These are phyloP conservation scores for Hamamelis virginiana DNA, from an alignment of 164 flowering plant species.

Conservation along the genomic window DNA sequence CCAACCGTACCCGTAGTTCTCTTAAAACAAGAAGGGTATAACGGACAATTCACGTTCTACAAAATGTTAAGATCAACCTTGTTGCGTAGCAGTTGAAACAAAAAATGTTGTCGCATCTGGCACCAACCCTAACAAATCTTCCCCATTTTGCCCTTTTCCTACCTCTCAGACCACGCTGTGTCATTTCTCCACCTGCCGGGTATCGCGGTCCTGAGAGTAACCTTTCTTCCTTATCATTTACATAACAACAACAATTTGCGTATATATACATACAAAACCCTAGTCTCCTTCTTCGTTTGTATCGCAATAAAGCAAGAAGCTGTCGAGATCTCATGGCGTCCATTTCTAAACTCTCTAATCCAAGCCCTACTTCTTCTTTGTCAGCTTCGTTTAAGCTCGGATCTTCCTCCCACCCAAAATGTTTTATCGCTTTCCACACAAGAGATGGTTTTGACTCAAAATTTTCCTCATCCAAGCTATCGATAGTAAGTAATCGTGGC, in stretches of 20 bases:
- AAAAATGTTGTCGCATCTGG: too few species aligned
- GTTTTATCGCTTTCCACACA: conserved; percentile 15
- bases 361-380: conserved; percentile 17
- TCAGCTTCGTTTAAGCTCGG: conserved; percentile 19
- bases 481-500: conserved; percentile 21
- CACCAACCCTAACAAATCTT: conserved; percentile 7
- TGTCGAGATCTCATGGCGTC: conserved; percentile 42
- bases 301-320: conserved; percentile 1
- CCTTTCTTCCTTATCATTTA: too few species aligned
- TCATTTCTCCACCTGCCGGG: not conserved
- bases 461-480: conserved; percentile 32
- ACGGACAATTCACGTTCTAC: too few species aligned
- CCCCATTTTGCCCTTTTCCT: conserved; percentile 7
- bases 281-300: too few species aligned
- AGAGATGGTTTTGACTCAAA: conserved; percentile 8
- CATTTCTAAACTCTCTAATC: conserved; percentile 43
- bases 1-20: too few species aligned
- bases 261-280: too few species aligned
- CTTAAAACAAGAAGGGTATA: too few species aligned
- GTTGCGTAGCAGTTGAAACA: too few species aligned
- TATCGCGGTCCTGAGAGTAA: too few species aligned
- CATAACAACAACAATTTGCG: too few species aligned
- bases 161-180: too few species aligned
- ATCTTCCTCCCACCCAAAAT: conserved; percentile 21
- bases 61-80: too few species aligned